Evolutionary conservation across 1,139 yeast genomes (phyloP), one percentile per base, ranked within the genome.

Genomic region (Yamadazyma taylorii): DNA sequence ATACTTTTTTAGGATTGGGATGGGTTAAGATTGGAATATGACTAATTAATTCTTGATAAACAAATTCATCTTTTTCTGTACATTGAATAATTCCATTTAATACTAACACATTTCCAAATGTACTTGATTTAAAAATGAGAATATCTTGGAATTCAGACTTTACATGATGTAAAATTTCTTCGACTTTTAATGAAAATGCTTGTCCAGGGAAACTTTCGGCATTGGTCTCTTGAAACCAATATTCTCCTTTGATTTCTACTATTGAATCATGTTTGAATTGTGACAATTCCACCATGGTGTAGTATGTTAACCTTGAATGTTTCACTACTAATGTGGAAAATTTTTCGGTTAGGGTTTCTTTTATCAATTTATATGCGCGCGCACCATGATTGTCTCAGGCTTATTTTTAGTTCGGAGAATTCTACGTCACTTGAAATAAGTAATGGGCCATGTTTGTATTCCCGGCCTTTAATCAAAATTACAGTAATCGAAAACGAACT

Each of bases 71-170:
- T 47, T 88, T 77, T 61, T 87, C 96, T 2, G 95, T 84, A 46
- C 86, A 89, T 66, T 87, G 96, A 45, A 87, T 79, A 32, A 84
- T 89, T 10, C 95, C 95, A 55, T 87, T 95, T 34, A 87, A 72
- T 2, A 87, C 95, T 34, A 87, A 73, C 11, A 87, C 95, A 53
- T 86, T 87, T 34, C 96, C 96, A 56, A 83, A 87, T 44, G 78
- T 75, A 30, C 81, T 69, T 35, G 88, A 79, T 56, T 83, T 76
- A 61, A 87, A 88, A 12, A 87, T 81, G 27, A 88, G 69, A 27
- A 85, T 70, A 48, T 70, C 76, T 46, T 70, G 76, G 49, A 44
- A 70, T 36, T 53, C 59, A 7, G 69, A 60, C 33, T 61, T 47
- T 3, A 61, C 50, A 46, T 70, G 74, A 45, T 67, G 61, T 34